A percentile compares a stretch with the other conserved stretches of the same genome.
phyloP scores from a whole-genome alignment of 2,329 filamentous ascomycete genomes.

The Geosmithia flava region DNA sequence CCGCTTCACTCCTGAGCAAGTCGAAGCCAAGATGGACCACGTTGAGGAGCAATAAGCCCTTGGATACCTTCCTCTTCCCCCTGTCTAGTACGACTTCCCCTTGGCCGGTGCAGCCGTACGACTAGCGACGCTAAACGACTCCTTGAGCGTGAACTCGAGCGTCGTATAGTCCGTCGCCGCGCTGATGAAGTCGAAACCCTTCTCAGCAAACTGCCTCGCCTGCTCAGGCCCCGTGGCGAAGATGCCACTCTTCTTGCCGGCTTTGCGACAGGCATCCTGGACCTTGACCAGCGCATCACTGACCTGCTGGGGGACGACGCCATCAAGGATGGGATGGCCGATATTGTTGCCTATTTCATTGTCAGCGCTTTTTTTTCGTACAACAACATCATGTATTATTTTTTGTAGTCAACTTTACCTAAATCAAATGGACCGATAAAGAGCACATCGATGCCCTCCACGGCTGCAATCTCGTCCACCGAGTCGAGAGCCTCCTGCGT shows the following conservation, averaged over 20 bases:
- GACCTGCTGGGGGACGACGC: conserved; percentile 45
- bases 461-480: conserved; percentile 48
- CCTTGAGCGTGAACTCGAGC: conserved; percentile 29
- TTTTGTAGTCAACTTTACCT: conserved; percentile 17
- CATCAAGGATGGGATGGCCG: conserved; percentile 47
- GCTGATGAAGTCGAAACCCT: conserved; percentile 51
- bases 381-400: neutral
- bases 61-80: too few species aligned
- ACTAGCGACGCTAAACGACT: conserved; percentile 32
- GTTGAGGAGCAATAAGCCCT: conserved; percentile 23
- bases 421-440: conserved; percentile 58
- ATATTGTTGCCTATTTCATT: conserved; percentile 38
- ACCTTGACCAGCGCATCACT: conserved; percentile 46
- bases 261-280: conserved; percentile 40
- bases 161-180: conserved; percentile 43
- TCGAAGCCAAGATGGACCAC: conserved; percentile 56
- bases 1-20: conserved; percentile 54
- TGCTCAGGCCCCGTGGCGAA: conserved; percentile 45
- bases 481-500: conserved; percentile 47
- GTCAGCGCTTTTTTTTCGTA: neutral
- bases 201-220: conserved; percentile 38
- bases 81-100: conserved; percentile 26
- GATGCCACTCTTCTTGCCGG: conserved; percentile 56
- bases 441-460: conserved; percentile 48
- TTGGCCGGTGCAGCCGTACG: conserved; percentile 22